Evolutionary conservation across 768 basidiomycete species (phyloP), one percentile per base, ranked within the genome.

Genomic region (Obba rivulosa): DNA sequence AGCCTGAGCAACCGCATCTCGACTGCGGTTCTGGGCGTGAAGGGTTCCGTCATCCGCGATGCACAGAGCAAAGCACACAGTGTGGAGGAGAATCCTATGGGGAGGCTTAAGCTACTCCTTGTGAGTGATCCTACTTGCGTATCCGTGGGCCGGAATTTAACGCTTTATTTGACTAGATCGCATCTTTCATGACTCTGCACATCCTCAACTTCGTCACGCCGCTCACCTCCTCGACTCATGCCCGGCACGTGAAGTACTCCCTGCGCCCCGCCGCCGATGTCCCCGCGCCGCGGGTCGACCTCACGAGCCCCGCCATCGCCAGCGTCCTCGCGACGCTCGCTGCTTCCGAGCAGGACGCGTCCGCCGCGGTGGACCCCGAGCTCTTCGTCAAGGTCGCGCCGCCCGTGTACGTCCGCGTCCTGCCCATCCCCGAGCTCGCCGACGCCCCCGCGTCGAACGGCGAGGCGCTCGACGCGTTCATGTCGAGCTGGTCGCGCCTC

Each of bases 201-300:
- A 80, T 93, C 46, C 78, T 96, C 53, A 98, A 97, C 72, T 79
- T 98, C 50, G 87, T 85, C 64, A 88, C 94, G 0, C 93, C 96
- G 0, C 79, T 99, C 42, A 86, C 93, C 0, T 77, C 82, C 25
- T 73, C 76, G n/a, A 74, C 80, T 57, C 56, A 80, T 66, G 57
- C 75, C 56, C 67, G 76, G 50, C 67, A 72, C 60, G 71, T 67
- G 23, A 66, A 68, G 41, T 61, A 66, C 31, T 46, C 60, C 17
- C 48, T 57, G n/a, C 57, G 54, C 36, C 21, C 57, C 8, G 50
- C 52, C 18, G 45, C 52, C 28, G 67, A 65, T 34, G 45, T 54
- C 14, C 53, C 55, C 17, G 54, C 68, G 7, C 74, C 75, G 48
- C 83, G 79, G 52, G 84, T 92, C 20, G 89, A 94, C 59, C 76